Evolutionary conservation across 225 moss, liverwort and hornwort species (phyloP), one percentile per base, ranked within the genome.

Genomic region (Takakia lepidozioides): DNA sequence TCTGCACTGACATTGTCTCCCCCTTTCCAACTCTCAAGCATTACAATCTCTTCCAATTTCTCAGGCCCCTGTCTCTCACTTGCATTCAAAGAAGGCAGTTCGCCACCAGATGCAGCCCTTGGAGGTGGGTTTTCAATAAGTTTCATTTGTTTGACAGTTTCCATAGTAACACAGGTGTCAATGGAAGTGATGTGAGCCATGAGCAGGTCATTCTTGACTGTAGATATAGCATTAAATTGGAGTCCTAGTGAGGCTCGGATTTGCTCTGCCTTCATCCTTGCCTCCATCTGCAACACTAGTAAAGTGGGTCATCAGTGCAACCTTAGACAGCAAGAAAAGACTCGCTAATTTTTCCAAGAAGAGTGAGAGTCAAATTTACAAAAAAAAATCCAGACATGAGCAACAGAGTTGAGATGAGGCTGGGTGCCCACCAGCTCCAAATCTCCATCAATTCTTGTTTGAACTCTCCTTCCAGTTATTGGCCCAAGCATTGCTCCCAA

Each of bases 401-500:
- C 7, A 27, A 0, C 27, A 32, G 49, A 15, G 29, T 14, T 13
- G 14, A 27, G 5, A 32, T 0, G 16, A 27, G 3, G 25, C 26
- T 11, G 13, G 5, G 3, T 9, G 17, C 10, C 27, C 25, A 80
- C 80, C 70, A 80, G 53, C 64, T 80, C 80, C 59, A 58, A 54
- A 48, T 80, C 80, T 57, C 61, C 74, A 14, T 28, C 57, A 27
- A 56, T 40, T 48, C 55, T 51, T 63, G 63, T 71, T 57, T 48
- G 59, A 40, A 45, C 66, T 67, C 70, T 80, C 30, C 60, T 56
- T 52, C 49, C 52, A 45, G 48, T 62, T 25, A 73, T 73, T 38
- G 74, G 64, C 23, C 70, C 70, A 60, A 80, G 74, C 80, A 80
- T 56, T 19, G 80, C 63, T 15, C 74, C 80, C 53, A 80, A 60